Evolutionary conservation across 2,329 filamentous ascomycete genomes (phyloP).

Genomic region (Pseudonectria foliicola): DNA sequence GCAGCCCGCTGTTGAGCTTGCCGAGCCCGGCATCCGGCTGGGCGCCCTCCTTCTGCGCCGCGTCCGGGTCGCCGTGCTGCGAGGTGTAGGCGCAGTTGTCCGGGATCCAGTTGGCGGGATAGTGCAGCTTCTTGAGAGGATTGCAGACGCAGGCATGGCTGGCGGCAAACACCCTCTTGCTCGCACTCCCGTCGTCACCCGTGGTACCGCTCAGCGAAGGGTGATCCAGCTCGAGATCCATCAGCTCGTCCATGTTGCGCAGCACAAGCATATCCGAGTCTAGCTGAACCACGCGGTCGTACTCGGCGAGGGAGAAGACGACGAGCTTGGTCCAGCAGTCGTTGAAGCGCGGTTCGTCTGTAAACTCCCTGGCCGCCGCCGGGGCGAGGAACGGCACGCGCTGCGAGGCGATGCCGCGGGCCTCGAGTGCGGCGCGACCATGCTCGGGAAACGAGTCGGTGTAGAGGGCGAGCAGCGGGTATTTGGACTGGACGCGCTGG

Average conservation of each 20-base stretch:
- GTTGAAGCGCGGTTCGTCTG: slow-evolving; percentile 71
- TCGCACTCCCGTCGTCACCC: not conserved
- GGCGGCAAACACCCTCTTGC: slow-evolving; percentile 67
- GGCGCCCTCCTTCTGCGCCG: slow-evolving; percentile 36
- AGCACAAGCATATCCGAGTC: slow-evolving; percentile 79
- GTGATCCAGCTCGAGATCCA: slow-evolving; percentile 64
- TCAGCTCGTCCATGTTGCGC: slow-evolving; percentile 82
- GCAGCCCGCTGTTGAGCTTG: slow-evolving; percentile 41
- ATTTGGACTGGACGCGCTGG: slow-evolving; percentile 55
- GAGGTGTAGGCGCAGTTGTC: slow-evolving; percentile 49
- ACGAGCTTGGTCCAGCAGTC: slow-evolving; percentile 83
- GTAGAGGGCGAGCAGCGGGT: slow-evolving; percentile 74
- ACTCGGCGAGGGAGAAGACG: slow-evolving; percentile 66
- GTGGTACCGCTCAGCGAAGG: slow-evolving; percentile 7
- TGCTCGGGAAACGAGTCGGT: slow-evolving; percentile 64
- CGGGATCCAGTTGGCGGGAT: slow-evolving; percentile 60
- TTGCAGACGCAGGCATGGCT: slow-evolving; percentile 80
- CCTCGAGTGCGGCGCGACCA: slow-evolving; percentile 59
- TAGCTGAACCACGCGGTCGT: slow-evolving; percentile 69
- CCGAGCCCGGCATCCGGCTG: slow-evolving; percentile 38
- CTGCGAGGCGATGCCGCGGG: slow-evolving; percentile 60
- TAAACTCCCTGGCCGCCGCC: slow-evolving; percentile 55
- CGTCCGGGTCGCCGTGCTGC: slow-evolving; percentile 38
- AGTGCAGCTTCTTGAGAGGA: slow-evolving; percentile 66
- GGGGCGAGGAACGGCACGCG: slow-evolving; percentile 66